These are phyloP conservation scores for Asterophora parasitica DNA, from an alignment of 768 basidiomycete genomes.

Conservation along the genomic window DNA sequence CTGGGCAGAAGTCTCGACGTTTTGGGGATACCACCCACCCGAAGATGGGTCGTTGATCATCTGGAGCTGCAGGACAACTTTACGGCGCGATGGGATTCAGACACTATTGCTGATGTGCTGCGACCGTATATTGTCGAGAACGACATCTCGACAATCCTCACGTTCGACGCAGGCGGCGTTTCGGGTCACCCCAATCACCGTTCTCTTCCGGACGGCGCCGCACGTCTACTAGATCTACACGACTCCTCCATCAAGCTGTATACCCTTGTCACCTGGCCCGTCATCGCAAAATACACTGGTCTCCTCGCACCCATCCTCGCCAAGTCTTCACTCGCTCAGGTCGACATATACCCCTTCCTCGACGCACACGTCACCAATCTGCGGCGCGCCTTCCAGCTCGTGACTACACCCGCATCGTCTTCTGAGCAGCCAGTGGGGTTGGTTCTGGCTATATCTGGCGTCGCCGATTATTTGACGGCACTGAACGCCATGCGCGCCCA, in stretches of 20 bases:
- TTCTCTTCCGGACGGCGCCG: slow-evolving; percentile 57
- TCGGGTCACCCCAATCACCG: slow-evolving; percentile 87
- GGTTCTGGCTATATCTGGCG: slow-evolving; percentile 54
- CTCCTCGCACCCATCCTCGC: slow-evolving; percentile 45
- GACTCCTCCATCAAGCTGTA: slow-evolving; percentile 34
- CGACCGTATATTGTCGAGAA: slow-evolving; percentile 52
- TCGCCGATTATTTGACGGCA: slow-evolving; percentile 49
- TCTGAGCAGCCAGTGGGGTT: slow-evolving; percentile 6
- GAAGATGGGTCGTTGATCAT: slow-evolving; percentile 61
- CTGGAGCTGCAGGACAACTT: slow-evolving; percentile 79
- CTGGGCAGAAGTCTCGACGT: slow-evolving; percentile 58
- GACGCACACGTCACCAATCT: background rate
- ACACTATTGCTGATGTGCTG: slow-evolving; percentile 54
- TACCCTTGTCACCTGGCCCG: slow-evolving; percentile 54
- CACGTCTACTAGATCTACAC: slow-evolving; percentile 33
- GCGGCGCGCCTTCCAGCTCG: background rate
- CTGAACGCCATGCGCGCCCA: slow-evolving; percentile 71
- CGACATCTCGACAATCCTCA: slow-evolving; percentile 73
- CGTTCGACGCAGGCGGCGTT: slow-evolving; percentile 74
- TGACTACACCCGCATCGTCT: background rate
- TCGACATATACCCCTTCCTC: slow-evolving; percentile 2
- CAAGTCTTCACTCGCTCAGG: slow-evolving; percentile 38
- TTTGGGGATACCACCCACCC: slow-evolving; percentile 54
- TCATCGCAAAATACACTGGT: slow-evolving; percentile 57
- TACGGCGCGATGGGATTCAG: slow-evolving; percentile 57